Evolutionary conservation across 768 basidiomycete species (phyloP), one percentile per base, ranked within the genome.

Genomic region (Cyclocybe cylindracea): DNA sequence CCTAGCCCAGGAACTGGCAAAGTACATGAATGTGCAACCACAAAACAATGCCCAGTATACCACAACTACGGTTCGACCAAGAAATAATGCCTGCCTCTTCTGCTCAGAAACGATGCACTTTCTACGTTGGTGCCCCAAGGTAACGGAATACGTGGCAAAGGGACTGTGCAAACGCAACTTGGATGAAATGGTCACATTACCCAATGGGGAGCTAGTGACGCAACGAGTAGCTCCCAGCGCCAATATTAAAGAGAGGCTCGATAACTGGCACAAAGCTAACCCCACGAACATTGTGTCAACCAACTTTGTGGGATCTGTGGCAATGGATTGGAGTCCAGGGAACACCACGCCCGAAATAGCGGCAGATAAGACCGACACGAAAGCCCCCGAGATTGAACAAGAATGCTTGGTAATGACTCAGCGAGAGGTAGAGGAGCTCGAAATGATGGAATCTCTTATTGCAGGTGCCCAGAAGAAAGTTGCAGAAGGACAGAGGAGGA

Each of bases 231-330:
- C 40, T 0, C 19, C 42, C 0, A 45, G 53, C 8, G 18, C 18
- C n/a, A 43, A 42, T 18, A 43, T 54, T 10, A 43, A 29, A 8
- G 54, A 53, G 45, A 19, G 35, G 5, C 5, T 55, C 29, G 50
- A 59, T 39, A 58, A 55, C n/a, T 58, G 53, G 53, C 13, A 44
- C 7, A 40, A 33, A n/a, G 36, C 36, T 2, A 46, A 46, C 35
- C 36, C 36, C 9, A 37, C 8, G 8, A n/a, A n/a, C 8, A 9
- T 37, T 9, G 8, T n/a, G 9, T 37, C 36, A n/a, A n/a, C n/a
- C 9, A 8, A 13, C 5, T 5, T 3, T 42, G 38, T 38, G 31
- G 10, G 34, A 4, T 39, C 42, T 10, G 44, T 57, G 1, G 36
- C 53, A 2, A 36, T 46, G 5, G 48, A 58, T 54, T 6, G 57